Percentiles rank a stretch among this genome's conserved stretches.
Evolutionary conservation across 1,284 basidiomycete genomes (phyloP).

Genomic region (Apiotrichum mycotoxinovorans): DNA sequence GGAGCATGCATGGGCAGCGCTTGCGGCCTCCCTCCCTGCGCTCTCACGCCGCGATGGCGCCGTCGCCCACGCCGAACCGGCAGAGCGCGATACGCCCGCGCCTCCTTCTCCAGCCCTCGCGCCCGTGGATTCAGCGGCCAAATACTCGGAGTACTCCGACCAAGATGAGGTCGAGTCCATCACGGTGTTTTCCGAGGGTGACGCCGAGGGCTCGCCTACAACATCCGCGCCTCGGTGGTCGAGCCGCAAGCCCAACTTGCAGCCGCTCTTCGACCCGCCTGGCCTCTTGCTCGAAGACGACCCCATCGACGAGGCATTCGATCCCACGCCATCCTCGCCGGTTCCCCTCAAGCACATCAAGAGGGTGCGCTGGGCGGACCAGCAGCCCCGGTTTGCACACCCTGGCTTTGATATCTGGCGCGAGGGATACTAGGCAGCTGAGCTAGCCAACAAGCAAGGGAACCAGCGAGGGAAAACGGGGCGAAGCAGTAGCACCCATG

Average conservation of each 20-base stretch:
- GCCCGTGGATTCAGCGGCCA: neutral
- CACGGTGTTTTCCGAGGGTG: conserved; percentile 5
- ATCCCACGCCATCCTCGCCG: neutral
- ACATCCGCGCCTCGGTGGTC: neutral
- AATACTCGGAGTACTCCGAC: neutral
- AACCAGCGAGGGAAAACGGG: neutral
- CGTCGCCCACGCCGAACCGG: neutral
- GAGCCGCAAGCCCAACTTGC: neutral
- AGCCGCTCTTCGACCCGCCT: neutral
- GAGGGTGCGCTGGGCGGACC: conserved; percentile 13
- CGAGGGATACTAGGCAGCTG: conserved; percentile 25
- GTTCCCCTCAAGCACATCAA: conserved; percentile 14
- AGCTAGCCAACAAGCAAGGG: neutral
- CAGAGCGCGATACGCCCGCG: neutral
- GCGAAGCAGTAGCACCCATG: neutral
- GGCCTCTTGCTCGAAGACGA: neutral
- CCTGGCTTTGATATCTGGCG: conserved; percentile 35
- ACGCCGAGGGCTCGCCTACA: neutral
- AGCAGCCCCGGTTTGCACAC: conserved; percentile 17
- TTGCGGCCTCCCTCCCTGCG: neutral
- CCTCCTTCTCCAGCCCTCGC: neutral
- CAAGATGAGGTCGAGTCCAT: conserved; percentile 7
- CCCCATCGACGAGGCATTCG: neutral
- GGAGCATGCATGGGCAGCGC: conserved; percentile 10
- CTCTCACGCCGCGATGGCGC: neutral